A percentile compares a stretch with the other conserved stretches of the same genome.
phyloP scores from a whole-genome alignment of 108 stramenopile genomes.

The Nitzschia sp. region DNA sequence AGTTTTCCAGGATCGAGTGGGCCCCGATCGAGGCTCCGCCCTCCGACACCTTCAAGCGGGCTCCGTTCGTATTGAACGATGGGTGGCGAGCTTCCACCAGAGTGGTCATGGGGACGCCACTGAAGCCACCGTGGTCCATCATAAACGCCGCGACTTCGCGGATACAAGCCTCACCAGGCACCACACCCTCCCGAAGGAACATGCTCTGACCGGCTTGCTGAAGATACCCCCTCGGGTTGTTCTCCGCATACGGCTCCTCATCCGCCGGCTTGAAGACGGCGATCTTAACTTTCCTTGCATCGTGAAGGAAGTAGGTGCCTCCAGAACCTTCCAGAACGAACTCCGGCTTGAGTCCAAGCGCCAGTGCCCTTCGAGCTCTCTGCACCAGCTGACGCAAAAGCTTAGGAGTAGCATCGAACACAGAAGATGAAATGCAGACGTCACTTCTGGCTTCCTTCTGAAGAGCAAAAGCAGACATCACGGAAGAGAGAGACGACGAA shows the following conservation, averaged over 20 bases:
- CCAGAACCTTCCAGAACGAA: conserved; percentile 94
- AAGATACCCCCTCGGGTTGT: conserved; percentile 93
- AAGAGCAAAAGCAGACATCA: conserved; percentile 39
- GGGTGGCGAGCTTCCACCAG: conserved; percentile 94
- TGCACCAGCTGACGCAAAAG: conserved; percentile 58
- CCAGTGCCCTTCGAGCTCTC: conserved; percentile 64
- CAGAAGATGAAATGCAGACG: conserved; percentile 68
- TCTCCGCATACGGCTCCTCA: conserved; percentile 97
- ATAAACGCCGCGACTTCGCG: conserved; percentile 98
- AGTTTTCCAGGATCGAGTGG: conserved; percentile 51
- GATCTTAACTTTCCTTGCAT: conserved; percentile 78
- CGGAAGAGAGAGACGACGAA: conserved; percentile 19
- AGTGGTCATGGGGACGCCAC: conserved; percentile 94
- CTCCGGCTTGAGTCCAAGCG: conserved; percentile 83
- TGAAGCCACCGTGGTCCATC: conserved; percentile 86
- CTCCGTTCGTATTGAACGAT: conserved; percentile 80
- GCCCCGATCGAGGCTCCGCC: conserved; percentile 86
- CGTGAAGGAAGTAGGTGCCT: conserved; percentile 95
- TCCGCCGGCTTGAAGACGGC: conserved; percentile 98
- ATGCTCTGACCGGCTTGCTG: conserved; percentile 38
- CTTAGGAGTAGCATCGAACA: conserved; percentile 65
- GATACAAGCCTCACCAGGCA: conserved; percentile 94
- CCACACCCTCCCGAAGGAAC: conserved; percentile 84
- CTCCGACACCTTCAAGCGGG: conserved; percentile 59
- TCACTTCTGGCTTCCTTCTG: conserved; percentile 50